These are phyloP conservation scores for Balakata baccata DNA, from an alignment of 345 rosid species.

Conservation along the genomic window DNA sequence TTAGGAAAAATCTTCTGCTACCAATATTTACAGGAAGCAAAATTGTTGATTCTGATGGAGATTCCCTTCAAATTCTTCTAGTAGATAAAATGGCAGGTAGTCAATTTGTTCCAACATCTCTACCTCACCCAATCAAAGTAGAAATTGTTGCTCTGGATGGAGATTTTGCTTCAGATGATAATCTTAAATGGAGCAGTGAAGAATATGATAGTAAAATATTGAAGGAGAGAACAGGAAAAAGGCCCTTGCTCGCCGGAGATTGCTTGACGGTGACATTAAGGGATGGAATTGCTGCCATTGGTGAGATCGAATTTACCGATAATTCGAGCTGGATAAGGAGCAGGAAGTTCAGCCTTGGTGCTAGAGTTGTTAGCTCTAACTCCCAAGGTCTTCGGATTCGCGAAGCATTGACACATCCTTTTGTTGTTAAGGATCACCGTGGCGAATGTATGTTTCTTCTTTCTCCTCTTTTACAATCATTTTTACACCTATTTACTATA, in stretches of 20 bases:
- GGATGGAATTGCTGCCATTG: slow-evolving; percentile 49
- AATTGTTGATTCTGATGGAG: slow-evolving; percentile 41
- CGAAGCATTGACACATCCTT: slow-evolving; percentile 75
- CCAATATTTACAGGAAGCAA: slow-evolving; percentile 74
- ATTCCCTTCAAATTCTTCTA: slow-evolving; percentile 51
- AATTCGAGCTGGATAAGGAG: slow-evolving; percentile 94
- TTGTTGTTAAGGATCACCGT: slow-evolving; percentile 86
- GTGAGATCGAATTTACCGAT: slow-evolving; percentile 77
- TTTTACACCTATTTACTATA: too few species aligned
- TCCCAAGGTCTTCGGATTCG: slow-evolving; percentile 46
- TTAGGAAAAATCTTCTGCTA: slow-evolving; percentile 28
- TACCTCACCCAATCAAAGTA: slow-evolving; percentile 51
- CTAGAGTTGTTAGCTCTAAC: slow-evolving; percentile 51
- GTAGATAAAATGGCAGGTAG: slow-evolving; percentile 31
- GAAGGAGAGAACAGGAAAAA: slow-evolving; percentile 72
- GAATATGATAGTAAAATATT: slow-evolving; percentile 57
- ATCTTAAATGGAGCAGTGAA: slow-evolving; percentile 52
- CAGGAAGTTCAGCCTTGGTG: slow-evolving; percentile 74
- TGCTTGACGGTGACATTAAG: slow-evolving; percentile 41
- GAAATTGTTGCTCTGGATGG: slow-evolving; percentile 79
- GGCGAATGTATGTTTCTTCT: slow-evolving; percentile 79
- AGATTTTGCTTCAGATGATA: slow-evolving; percentile 50
- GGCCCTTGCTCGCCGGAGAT: slow-evolving; percentile 92
- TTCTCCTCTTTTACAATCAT: too few species aligned
- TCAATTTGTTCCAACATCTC: slow-evolving; percentile 20